Conservation (phyloP, 352 stramenopile genomes). For the Globisporangium recalcitrans region DNA sequence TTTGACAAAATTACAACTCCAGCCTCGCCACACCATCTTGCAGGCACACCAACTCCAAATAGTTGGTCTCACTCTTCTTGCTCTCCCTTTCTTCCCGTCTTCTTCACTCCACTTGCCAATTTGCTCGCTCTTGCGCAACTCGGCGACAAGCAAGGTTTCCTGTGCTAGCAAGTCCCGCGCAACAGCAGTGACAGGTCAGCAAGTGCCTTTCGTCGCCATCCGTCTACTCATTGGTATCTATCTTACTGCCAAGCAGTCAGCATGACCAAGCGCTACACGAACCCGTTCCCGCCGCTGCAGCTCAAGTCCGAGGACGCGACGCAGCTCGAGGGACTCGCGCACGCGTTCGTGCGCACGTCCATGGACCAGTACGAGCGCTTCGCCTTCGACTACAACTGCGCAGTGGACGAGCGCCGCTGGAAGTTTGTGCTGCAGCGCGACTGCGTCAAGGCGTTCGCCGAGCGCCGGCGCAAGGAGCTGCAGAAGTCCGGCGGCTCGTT, state of each 20-base stretch:
- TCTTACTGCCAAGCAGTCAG: too few species aligned
- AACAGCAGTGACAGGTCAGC: background rate
- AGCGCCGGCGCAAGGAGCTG: constrained; percentile 1
- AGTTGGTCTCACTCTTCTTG: background rate
- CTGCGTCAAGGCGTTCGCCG: constrained; percentile 7
- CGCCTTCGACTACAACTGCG: constrained; percentile 2
- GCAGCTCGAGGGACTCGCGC: constrained; percentile 12
- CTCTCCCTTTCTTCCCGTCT: background rate
- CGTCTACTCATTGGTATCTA: too few species aligned
- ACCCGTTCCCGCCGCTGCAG: constrained; percentile 13
- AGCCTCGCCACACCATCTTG: background rate
- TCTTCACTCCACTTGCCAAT: background rate
- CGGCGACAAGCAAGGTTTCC: background rate
- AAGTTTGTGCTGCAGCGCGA: constrained; percentile 14
- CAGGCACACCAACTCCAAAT: background rate
- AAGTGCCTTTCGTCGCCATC: background rate
- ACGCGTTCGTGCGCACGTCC: constrained; percentile 8
- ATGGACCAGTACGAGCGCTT: constrained; percentile 15
- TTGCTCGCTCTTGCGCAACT: background rate
- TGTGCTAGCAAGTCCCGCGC: background rate
- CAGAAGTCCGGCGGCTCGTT: background rate
- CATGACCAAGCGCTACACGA: background rate
- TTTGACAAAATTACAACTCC: background rate
- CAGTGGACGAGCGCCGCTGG: constrained; percentile 13
- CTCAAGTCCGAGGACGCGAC: constrained; percentile 12